phyloP scores from a whole-genome alignment of 2,329 filamentous ascomycete genomes.

The Ophiostoma angusticollis region DNA sequence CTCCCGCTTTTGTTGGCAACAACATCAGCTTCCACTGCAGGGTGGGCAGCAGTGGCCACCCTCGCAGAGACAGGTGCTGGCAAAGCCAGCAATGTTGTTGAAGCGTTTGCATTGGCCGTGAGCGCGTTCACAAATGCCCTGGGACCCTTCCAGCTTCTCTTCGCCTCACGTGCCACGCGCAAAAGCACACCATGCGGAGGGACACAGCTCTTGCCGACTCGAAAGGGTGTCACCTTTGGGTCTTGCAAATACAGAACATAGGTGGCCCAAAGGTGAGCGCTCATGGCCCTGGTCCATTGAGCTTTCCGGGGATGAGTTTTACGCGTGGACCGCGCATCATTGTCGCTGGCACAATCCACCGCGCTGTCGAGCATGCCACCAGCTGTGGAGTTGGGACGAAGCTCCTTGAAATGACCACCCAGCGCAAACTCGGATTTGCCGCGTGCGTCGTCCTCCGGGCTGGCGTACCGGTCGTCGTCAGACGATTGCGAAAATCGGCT shows the following conservation, averaged over 20 bases:
- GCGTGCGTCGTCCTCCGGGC: conserved; percentile 32
- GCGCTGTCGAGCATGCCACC: conserved; percentile 5
- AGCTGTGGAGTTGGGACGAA: conserved; percentile 8
- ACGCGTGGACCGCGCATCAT: background rate
- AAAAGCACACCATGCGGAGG: conserved; percentile 52
- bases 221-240: conserved; percentile 53
- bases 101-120: background rate
- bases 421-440: conserved; percentile 17
- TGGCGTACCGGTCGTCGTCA: conserved; percentile 42
- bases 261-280: conserved; percentile 51
- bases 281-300: conserved; percentile 53
- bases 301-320: conserved; percentile 29
- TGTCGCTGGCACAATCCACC: conserved; percentile 1
- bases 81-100: background rate
- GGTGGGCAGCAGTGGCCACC: background rate
- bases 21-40: conserved; percentile 9
- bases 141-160: conserved; percentile 53
- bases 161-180: conserved; percentile 53
- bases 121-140: conserved; percentile 24
- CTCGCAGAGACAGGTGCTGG: background rate
- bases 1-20: conserved; percentile 35
- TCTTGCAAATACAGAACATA: conserved; percentile 54
- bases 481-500: conserved; percentile 44
- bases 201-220: conserved; percentile 48
- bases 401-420: background rate